These are phyloP conservation scores for Trichophyton mentagrophytes DNA, from an alignment of 2,329 filamentous ascomycete species.

Conservation along the genomic window DNA sequence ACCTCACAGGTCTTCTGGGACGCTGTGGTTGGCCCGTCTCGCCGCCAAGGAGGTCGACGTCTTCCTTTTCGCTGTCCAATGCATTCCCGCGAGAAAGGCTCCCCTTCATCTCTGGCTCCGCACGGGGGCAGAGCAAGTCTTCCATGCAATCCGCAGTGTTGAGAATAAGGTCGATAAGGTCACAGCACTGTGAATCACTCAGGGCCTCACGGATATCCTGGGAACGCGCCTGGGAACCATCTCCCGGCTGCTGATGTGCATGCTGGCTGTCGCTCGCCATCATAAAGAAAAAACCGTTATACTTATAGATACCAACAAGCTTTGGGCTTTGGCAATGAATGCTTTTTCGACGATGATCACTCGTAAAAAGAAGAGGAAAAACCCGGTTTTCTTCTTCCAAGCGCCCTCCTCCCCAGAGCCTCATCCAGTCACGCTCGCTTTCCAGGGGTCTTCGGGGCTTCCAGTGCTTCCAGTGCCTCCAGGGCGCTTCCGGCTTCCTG, in stretches of 20 bases:
- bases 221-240: not conserved
- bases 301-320: not conserved
- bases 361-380: not conserved
- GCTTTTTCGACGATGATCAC: not conserved
- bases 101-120: constrained; percentile 3
- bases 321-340: not conserved
- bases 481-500: not conserved
- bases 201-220: constrained; percentile 18
- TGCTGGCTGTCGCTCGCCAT: not conserved
- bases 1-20: not conserved
- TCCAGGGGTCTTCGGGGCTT: not conserved
- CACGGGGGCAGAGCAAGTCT: constrained; percentile 7
- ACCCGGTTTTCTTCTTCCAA: not conserved
- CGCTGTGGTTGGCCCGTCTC: not conserved
- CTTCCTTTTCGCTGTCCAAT: not conserved
- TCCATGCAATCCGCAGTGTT: constrained; percentile 8
- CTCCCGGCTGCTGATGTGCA: not conserved
- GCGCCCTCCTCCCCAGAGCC: not conserved
- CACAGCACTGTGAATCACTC: constrained; percentile 4
- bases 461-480: too few relatives aligned
- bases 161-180: constrained; percentile 7
- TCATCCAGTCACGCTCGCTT: not conserved
- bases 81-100: not conserved
- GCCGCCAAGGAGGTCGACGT: not conserved
- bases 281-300: not conserved